Evolutionary conservation across 148 eudicot species (phyloP).

Genomic region (Chenopodium album): DNA sequence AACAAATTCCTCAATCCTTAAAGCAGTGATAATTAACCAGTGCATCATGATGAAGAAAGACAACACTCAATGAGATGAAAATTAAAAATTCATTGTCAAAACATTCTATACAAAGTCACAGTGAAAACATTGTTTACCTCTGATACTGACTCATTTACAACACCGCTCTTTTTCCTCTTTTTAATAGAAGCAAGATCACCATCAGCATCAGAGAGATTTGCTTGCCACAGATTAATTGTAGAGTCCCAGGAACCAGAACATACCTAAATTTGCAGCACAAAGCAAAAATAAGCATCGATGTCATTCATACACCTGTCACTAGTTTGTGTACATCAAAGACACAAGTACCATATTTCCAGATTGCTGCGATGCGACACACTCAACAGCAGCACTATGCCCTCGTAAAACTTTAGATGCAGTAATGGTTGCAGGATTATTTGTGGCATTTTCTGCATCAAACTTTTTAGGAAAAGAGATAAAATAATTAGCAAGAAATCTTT

Average conservation of each 20-base stretch:
- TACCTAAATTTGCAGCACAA: constrained; percentile 43
- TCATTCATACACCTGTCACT: background rate
- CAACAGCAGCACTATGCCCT: constrained; percentile 81
- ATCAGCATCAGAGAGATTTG: constrained; percentile 49
- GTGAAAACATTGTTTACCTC: constrained; percentile 50
- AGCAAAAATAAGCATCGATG: constrained; percentile 1
- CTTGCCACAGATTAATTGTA: constrained; percentile 78
- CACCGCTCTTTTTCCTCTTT: constrained; percentile 69
- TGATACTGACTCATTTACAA: constrained; percentile 46
- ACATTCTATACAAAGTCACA: background rate
- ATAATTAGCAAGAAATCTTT: constrained; percentile 7
- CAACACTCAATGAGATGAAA: too few species aligned
- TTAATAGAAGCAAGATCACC: constrained; percentile 58
- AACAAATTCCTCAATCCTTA: too few species aligned
- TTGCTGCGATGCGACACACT: constrained; percentile 66
- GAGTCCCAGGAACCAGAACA: constrained; percentile 98
- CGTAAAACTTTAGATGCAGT: constrained; percentile 67
- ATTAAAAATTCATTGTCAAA: background rate
- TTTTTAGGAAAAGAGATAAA: constrained; percentile 23
- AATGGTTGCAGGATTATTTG: constrained; percentile 44
- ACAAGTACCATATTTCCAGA: constrained; percentile 71
- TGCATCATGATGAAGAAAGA: too few species aligned
- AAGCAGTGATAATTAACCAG: too few species aligned
- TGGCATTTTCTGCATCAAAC: constrained; percentile 49
- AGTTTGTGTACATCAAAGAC: background rate